Base-by-base conservation (phyloP, 2,329 filamentous ascomycete genomes). In the Fusarium nurragi region DNA sequence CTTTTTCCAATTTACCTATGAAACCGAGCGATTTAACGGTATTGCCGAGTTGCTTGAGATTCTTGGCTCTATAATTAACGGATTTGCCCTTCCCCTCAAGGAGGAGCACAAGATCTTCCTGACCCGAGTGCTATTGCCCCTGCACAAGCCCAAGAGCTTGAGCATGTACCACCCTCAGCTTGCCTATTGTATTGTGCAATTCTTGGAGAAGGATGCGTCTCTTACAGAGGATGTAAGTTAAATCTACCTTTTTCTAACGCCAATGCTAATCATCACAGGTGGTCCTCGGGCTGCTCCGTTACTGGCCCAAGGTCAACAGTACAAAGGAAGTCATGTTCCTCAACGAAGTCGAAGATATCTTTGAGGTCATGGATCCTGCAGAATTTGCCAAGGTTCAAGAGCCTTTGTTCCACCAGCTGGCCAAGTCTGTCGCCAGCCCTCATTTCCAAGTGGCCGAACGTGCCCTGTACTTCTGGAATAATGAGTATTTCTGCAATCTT, bases 291-390 rank as follows among this genome's bases (percentile, higher is more conserved):
- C 84, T 99, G 54, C 84, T 99, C 64, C 90, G 95, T 70, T 99
- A 97, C 78, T 99, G 95, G 95, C 95, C 95, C 44, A 99, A 99
- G 83, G 93, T 97, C 72, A 99, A 99, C 80, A 98, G 95, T 79
- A 99, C 95, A 50, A 99, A 99, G 79, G 95, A 99, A 79, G 95
- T 99, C 75, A 99, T 99, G 95, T 99, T 96, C 80, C 83, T 99
- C 71, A 99, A 99, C 73, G 95, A 99, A 78, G 94, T 99, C 30
- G 95, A 99, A 77, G 95, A 99, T 75, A 99, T 99, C 65, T 99
- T 99, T 75, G 95, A 99, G 79, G 95, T 99, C 44, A 99, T 99
- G 95, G 95, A 99, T 74, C 95, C 95, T 19, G 93, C 92, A 65
- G 95, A 99, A 77, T 99, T 99, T 73, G 94, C 94, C 71, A 99